A percentile compares a stretch with the other conserved stretches of the same genome.
Conservation (phyloP, 1,139 yeast genomes). For the Kazachstania sp. region DNA sequence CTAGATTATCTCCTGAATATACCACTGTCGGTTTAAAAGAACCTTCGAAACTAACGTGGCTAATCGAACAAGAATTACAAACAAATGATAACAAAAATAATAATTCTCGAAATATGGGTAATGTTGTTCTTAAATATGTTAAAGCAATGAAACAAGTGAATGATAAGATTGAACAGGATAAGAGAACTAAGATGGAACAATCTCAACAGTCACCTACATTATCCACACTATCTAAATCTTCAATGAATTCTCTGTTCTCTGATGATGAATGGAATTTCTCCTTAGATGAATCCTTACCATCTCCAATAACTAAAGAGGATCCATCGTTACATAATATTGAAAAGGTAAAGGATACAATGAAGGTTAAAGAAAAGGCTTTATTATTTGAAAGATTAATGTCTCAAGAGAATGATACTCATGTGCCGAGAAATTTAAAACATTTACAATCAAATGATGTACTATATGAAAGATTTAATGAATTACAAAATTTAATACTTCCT, state of each 20-base stretch:
- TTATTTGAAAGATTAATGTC: conserved; percentile 25
- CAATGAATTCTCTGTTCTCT: conserved; percentile 25
- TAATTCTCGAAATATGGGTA: conserved; percentile 5
- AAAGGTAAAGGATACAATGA: conserved; percentile 24
- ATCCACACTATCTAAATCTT: conserved; percentile 21
- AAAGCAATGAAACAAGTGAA: conserved; percentile 18
- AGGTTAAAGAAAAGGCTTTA: conserved; percentile 28
- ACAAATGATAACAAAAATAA: conserved; percentile 1
- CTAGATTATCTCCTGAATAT: conserved; percentile 8
- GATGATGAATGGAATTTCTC: conserved; percentile 21
- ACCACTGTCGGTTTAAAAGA: conserved; percentile 11
- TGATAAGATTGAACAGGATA: conserved; percentile 6
- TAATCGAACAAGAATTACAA: conserved; percentile 15
- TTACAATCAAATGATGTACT: neutral
- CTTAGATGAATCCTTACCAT: conserved; percentile 11
- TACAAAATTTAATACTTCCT: conserved; percentile 2
- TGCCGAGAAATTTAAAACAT: neutral
- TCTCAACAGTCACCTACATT: conserved; percentile 7
- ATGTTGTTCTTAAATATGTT: conserved; percentile 14
- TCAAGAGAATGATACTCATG: conserved; percentile 5
- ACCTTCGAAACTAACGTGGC: conserved; percentile 6
- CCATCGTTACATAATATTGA: conserved; percentile 18
- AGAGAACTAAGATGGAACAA: neutral
- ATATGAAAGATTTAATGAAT: neutral
- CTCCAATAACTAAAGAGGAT: conserved; percentile 3